Base-by-base conservation (phyloP, 2,329 filamentous ascomycete species). In the Didymella glomerata region DNA sequence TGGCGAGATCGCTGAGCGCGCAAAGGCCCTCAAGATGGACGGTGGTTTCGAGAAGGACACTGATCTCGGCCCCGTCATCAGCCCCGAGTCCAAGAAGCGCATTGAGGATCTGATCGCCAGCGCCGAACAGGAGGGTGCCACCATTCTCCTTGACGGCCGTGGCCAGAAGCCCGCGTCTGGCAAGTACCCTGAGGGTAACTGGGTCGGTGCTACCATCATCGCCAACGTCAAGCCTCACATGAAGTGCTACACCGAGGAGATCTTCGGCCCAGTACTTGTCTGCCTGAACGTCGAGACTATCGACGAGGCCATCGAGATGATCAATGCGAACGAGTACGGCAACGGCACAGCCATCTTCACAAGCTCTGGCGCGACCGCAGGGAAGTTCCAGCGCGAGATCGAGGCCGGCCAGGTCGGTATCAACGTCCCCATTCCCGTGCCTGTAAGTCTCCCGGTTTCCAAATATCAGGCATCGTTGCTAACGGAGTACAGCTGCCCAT, bases 311-410 rank as follows among this genome's bases (percentile, higher is more conserved):
- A 88, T 95, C 69, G 86, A 90, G 30, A 81, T 93, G 64, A 93
- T 95, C 82, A 95, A 95, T 81, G 83, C 81, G 61, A 95, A 95
- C 79, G 90, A 93, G 78, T 95, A 95, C 77, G 91, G 91, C 68
- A 95, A 95, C 81, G 91, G 91, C 66, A 88, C 88, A 11, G 91
- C 92, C 70, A 91, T 95, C 81, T 95, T 95, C 82, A 95, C 91
- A 14, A 84, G 86, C 64, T 91, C 87, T 20, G 91, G 91, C 22
- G 82, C 91, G 7, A 92, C 90, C 14, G 92, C 91, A 40, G 88
- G 89, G 73, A 84, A 85, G 24, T 95, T 94, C 85, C 88, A 92
- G 72, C 86, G 87, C 73, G 86, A 90, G 74, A 92, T 95, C 69
- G 90, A 95, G 81, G 90, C 91, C 53, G 91, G 91, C 24, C 91